Evolutionary conservation across 345 rosid genomes (phyloP).

Genomic region (Populus simonii): DNA sequence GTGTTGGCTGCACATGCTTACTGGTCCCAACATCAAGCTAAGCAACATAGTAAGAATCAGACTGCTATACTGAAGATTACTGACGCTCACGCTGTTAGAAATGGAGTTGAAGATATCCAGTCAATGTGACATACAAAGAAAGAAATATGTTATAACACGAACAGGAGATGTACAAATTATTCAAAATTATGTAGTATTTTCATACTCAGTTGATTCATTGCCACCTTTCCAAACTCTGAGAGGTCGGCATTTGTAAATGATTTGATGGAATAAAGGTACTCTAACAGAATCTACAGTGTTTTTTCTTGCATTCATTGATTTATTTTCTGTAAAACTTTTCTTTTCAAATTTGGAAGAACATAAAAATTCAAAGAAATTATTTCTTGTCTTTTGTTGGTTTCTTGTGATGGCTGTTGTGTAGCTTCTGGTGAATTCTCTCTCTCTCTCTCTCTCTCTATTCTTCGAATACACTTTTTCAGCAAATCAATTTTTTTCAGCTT

Average conservation of each 20-base stretch:
- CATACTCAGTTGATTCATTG: constrained; percentile 43
- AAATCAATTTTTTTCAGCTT: neutral
- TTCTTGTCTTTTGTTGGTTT: no score
- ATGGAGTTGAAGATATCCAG: constrained; percentile 27
- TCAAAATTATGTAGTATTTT: constrained; percentile 39
- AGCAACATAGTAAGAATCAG: constrained; percentile 61
- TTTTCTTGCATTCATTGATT: constrained; percentile 21
- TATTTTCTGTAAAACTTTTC: constrained; percentile 21
- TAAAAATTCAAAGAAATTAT: neutral
- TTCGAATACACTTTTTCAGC: neutral
- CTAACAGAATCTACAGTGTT: constrained; percentile 16
- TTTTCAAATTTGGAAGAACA: constrained; percentile 4
- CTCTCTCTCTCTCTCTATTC: neutral
- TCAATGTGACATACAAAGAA: constrained; percentile 26
- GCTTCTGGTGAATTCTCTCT: neutral
- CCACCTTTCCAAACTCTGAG: constrained; percentile 11
- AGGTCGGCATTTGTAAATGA: constrained; percentile 48
- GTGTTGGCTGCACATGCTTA: constrained; percentile 78
- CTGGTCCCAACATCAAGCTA: constrained; percentile 82
- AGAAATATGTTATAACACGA: constrained; percentile 27
- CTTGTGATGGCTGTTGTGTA: neutral
- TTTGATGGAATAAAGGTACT: constrained; percentile 35
- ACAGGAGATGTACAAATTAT: constrained; percentile 42
- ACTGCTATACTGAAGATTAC: constrained; percentile 23
- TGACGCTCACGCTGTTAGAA: constrained; percentile 15